phyloP scores from a whole-genome alignment of 208 protist genomes.

The Acanthamoeba sp. region DNA sequence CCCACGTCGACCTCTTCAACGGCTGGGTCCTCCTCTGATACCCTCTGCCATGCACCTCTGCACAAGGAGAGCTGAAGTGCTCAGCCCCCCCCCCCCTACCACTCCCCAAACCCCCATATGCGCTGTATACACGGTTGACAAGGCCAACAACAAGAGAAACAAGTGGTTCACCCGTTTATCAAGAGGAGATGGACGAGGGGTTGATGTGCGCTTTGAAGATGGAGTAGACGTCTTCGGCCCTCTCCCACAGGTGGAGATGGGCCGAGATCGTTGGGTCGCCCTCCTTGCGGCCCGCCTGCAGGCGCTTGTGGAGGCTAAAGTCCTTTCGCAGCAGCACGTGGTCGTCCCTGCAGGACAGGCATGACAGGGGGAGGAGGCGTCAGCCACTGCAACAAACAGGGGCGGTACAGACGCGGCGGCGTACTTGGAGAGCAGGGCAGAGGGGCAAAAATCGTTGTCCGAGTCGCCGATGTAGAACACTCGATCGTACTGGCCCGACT shows the following conservation, averaged over 20 bases:
- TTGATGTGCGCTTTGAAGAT: conserved; percentile 12
- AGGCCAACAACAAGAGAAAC: no score
- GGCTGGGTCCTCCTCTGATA: conserved; percentile 34
- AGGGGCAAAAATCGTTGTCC: conserved; percentile 55
- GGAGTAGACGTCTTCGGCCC: conserved; percentile 32
- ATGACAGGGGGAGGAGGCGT: neutral
- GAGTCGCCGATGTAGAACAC: conserved; percentile 72
- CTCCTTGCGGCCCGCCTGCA: neutral
- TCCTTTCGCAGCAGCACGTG: conserved; percentile 47
- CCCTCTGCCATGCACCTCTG: neutral
- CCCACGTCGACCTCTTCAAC: conserved; percentile 27
- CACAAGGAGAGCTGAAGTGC: conserved; percentile 12
- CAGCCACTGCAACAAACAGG: neutral
- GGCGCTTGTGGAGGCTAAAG: conserved; percentile 16
- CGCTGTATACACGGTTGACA: no score
- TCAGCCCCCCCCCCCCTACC: conserved; percentile 13
- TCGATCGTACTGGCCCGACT: conserved; percentile 6
- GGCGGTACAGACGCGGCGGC: neutral
- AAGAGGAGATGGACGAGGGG: neutral
- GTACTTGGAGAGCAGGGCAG: conserved; percentile 48
- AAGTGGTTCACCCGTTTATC: no score
- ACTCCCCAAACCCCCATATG: neutral
- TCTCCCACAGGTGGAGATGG: conserved; percentile 49
- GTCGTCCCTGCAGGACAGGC: neutral
- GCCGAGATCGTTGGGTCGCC: conserved; percentile 28